phyloP scores from a whole-genome alignment of 352 stramenopile genomes.

The Phytopythium cucurbitacearum region DNA sequence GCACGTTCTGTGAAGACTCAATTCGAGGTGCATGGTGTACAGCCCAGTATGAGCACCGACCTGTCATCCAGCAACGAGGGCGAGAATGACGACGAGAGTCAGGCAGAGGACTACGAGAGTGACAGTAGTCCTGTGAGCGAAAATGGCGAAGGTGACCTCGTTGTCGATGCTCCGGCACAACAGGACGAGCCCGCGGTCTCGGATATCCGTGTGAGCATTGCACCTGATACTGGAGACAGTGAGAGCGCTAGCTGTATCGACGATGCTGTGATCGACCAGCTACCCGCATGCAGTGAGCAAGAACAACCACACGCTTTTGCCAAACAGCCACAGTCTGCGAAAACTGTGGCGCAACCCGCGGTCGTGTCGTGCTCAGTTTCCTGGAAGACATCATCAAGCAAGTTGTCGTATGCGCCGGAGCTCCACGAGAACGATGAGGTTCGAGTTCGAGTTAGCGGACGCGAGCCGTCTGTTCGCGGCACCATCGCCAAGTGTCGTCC shows the following conservation, averaged over 20 bases:
- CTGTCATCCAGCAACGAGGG: background rate
- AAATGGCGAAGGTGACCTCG: background rate
- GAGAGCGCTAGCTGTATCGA: background rate
- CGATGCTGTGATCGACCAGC: too few species aligned
- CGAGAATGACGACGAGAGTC: background rate
- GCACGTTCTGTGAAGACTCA: background rate
- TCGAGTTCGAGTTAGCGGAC: constrained; percentile 11
- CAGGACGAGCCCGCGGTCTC: too few species aligned
- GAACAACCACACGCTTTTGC: too few species aligned
- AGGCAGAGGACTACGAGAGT: background rate
- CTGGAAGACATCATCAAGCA: constrained; percentile 8
- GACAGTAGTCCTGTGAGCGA: background rate
- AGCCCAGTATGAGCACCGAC: background rate
- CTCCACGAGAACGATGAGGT: constrained; percentile 13
- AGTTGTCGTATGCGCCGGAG: background rate
- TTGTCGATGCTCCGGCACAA: too few species aligned
- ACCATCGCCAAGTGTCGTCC: constrained; percentile 9
- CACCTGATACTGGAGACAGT: background rate
- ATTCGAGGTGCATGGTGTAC: background rate
- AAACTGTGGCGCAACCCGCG: too few species aligned
- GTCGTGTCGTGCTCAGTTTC: constrained; percentile 12
- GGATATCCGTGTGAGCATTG: too few species aligned
- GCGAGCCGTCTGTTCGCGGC: constrained; percentile 6
- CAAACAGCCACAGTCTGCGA: too few species aligned
- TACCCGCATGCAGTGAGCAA: too few species aligned